phyloP scores from a whole-genome alignment of 2,329 filamentous ascomycete genomes.

The Tothia fuscella region DNA sequence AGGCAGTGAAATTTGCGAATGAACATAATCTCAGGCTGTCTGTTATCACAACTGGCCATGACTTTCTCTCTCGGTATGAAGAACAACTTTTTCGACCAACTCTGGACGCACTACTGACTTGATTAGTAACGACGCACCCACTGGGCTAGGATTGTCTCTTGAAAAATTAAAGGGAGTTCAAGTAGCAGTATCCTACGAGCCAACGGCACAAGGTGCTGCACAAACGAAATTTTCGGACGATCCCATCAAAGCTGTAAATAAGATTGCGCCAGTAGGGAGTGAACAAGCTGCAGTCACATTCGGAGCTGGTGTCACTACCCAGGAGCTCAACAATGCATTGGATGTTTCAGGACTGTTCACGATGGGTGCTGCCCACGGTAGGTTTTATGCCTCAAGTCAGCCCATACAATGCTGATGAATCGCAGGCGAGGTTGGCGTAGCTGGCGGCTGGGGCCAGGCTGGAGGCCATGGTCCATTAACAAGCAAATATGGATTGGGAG shows the following conservation, averaged over 20 bases:
- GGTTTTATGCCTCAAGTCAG: constrained; percentile 15
- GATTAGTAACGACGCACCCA: constrained; percentile 1
- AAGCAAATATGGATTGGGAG: constrained; percentile 25
- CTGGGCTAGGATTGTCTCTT: constrained; percentile 4
- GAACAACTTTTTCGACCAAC: neutral
- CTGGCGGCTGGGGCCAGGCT: constrained; percentile 30
- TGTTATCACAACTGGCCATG: constrained; percentile 8
- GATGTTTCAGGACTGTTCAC: constrained; percentile 5
- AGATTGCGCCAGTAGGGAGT: neutral
- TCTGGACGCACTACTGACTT: neutral
- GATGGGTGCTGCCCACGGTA: constrained; percentile 7
- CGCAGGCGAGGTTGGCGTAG: constrained; percentile 20
- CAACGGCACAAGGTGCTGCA: neutral
- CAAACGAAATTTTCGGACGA: neutral
- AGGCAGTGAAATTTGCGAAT: constrained; percentile 9
- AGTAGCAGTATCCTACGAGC: neutral
- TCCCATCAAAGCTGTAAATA: neutral
- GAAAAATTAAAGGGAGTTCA: constrained; percentile 4
- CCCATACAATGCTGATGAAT: constrained; percentile 15
- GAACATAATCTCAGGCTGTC: constrained; percentile 7
- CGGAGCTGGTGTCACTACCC: constrained; percentile 1
- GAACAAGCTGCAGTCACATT: constrained; percentile 7
- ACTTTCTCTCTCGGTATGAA: too few species aligned
- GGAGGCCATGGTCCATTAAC: constrained; percentile 31
- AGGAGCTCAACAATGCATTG: constrained; percentile 7